Base-by-base conservation (phyloP, 208 protist species). In the Crithidia fasciculata region DNA sequence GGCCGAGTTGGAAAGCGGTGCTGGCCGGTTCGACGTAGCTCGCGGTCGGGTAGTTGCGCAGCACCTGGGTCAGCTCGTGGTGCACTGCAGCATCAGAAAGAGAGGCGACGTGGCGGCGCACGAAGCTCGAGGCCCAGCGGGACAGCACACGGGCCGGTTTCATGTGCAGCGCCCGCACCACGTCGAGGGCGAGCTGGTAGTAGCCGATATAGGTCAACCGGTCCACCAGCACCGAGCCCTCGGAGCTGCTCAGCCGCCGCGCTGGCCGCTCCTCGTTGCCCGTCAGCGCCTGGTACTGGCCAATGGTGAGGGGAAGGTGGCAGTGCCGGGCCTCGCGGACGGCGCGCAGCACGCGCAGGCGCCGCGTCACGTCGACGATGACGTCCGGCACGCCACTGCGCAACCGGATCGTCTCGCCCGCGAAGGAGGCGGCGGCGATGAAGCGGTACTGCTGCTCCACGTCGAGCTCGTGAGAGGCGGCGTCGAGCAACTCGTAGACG, bases 121-220 rank as follows among this genome's bases (percentile, higher is more conserved):
- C 52, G 9, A 56, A 60, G 60, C 67, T 66, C 16, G 69, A 53
- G 52, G 71, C 75, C 78, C 85, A 86, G 41, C 70, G 50, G 5
- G 77, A 71, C 16, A 90, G 57, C 44, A 83, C 65, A 3, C 69
- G 65, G 3, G 57, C 41, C 36, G 76, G n/a, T 55, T 67, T 79
- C 70, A 78, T 76, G 52, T 68, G 57, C 49, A 87, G 39, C 9
- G 74, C 59, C 9, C 57, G 54, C 54, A 71, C 65, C 2, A 90
- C 77, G 58, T 81, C 76, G 41, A 90, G 68, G 12, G 82, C 85
- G n/a, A 85, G 69, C 50, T 83, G 82, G 64, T 81, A 85, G 65
- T 75, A 64, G 13, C 76, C 70, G 8, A 77, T 12, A 28, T 72
- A 78, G 18, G 66, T 41, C 16, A 90, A 74, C 0, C 82, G 82